These are phyloP conservation scores for Geotrichum cucujoidarum DNA, from an alignment of 1,139 yeast species.

Conservation along the genomic window DNA sequence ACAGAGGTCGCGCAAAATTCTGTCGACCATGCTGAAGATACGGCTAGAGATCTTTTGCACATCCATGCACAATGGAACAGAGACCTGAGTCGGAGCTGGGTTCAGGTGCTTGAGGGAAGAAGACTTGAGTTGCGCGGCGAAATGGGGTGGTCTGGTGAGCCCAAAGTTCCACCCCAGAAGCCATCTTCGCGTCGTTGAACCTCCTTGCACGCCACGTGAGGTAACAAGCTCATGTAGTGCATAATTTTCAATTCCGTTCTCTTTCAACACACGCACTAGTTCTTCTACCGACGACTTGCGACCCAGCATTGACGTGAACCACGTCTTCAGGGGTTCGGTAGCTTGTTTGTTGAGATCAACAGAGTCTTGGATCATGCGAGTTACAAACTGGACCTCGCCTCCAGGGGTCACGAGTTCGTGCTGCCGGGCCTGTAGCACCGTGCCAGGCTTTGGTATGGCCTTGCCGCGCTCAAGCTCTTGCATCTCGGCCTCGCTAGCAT, in stretches of 20 bases:
- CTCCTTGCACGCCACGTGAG: no score
- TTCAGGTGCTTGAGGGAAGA: conserved; percentile 16
- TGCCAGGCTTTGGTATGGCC: conserved; percentile 15
- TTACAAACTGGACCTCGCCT: conserved; percentile 42
- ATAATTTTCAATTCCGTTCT: conserved; percentile 28
- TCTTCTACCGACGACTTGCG: conserved; percentile 33
- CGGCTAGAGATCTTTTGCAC: not conserved
- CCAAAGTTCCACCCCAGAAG: conserved; percentile 41
- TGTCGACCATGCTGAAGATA: not conserved
- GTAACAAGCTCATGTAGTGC: conserved; percentile 31
- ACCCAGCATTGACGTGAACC: conserved; percentile 43
- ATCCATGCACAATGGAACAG: conserved; percentile 1
- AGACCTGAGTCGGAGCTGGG: conserved; percentile 16
- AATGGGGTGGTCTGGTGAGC: conserved; percentile 14
- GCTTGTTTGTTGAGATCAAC: not conserved
- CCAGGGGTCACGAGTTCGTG: conserved; percentile 41
- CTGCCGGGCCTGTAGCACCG: conserved; percentile 28
- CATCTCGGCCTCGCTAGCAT: conserved; percentile 36
- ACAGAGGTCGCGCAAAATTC: not conserved
- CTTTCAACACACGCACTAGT: conserved; percentile 27
- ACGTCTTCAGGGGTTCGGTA: conserved; percentile 22
- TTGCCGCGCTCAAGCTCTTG: conserved; percentile 22
- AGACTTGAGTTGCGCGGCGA: conserved; percentile 17
- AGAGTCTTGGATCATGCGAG: conserved; percentile 36
- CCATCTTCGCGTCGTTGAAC: conserved; percentile 40